Evolutionary conservation across 2,329 filamentous ascomycete genomes (phyloP), one percentile per base, ranked within the genome.

Genomic region (Colletotrichum navitas): DNA sequence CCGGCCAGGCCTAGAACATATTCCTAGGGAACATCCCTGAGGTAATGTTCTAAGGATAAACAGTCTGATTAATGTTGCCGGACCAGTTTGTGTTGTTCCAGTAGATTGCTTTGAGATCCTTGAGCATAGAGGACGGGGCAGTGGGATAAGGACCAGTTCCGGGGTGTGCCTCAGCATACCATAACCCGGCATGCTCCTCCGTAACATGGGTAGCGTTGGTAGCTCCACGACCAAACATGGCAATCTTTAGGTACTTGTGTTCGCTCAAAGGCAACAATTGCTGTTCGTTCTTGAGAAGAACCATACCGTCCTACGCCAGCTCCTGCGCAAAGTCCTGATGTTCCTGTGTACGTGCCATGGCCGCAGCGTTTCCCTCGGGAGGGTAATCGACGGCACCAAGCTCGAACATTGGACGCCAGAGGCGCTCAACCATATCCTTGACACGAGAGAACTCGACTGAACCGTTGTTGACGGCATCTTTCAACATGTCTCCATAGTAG

Each of bases 381-480:
- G 59, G 68, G 14, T 71, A 39, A 34, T 71, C 68, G 3, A 71
- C 47, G 16, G 41, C 36, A 24, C 56, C 52, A 5, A 47, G 8
- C 10, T 67, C 63, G 34, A 68, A 62, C 64, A 68, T 71, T 32
- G 58, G 49, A 7, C 43, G 41, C 18, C 64, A 59, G 8, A 68
- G 52, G 16, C 52, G 54, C 16, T 54, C 49, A n/a, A 64, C 52
- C n/a, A 62, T 56, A 21, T 59, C 34, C 8, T 36, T 49, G 41
- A 65, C 26, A n/a, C 51, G 62, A 2, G 36, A 41, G 14, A 41
- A 41, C 51, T n/a, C 16, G 51, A 97, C 84, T 5, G 92, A 94
- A 4, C 90, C 90, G 75, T 97, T 96, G 47, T 95, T 83, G 7
- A 93, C 88, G 2, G 93, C 87, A 68, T 88, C 90, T 1, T 91